phyloP scores from a whole-genome alignment of 305 asterid genomes.

The Fraxinus dipetala region DNA sequence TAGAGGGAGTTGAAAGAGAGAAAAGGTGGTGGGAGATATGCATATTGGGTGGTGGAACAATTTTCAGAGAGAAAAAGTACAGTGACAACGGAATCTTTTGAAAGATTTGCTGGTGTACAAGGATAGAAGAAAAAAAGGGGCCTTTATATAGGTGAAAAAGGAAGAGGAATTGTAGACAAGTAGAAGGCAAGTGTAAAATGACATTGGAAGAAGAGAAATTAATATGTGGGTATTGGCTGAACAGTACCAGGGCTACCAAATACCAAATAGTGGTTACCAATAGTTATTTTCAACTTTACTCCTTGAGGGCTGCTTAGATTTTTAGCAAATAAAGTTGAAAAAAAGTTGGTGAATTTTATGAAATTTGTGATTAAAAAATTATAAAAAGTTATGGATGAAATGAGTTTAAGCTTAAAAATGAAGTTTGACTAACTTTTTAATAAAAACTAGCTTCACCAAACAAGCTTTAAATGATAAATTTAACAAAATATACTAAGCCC shows the following conservation, averaged over 20 bases:
- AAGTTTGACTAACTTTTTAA: too few relatives aligned
- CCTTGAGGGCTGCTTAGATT: neutral
- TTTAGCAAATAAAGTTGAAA: too few relatives aligned
- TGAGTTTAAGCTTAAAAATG: too few relatives aligned
- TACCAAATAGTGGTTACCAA: neutral
- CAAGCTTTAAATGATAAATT: too few relatives aligned
- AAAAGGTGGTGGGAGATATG: constrained; percentile 28
- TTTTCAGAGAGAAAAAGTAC: neutral
- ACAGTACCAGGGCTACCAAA: neutral
- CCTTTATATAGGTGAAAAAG: neutral
- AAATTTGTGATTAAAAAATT: too few relatives aligned
- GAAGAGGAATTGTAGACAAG: neutral
- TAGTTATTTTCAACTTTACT: neutral
- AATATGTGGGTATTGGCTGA: neutral
- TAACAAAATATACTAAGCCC: too few relatives aligned
- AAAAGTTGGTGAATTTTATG: too few relatives aligned
- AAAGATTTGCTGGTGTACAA: neutral
- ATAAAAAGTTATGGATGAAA: too few relatives aligned
- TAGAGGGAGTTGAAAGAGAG: constrained; percentile 6
- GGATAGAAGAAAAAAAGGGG: neutral
- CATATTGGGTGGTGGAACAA: neutral
- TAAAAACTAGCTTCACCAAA: too few relatives aligned
- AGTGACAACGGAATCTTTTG: neutral
- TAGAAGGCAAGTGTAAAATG: neutral
- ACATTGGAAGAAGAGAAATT: neutral